A percentile compares a stretch with the other conserved stretches of the same genome.
phyloP scores from a whole-genome alignment of 345 rosid species.

The Citrus sp. region DNA sequence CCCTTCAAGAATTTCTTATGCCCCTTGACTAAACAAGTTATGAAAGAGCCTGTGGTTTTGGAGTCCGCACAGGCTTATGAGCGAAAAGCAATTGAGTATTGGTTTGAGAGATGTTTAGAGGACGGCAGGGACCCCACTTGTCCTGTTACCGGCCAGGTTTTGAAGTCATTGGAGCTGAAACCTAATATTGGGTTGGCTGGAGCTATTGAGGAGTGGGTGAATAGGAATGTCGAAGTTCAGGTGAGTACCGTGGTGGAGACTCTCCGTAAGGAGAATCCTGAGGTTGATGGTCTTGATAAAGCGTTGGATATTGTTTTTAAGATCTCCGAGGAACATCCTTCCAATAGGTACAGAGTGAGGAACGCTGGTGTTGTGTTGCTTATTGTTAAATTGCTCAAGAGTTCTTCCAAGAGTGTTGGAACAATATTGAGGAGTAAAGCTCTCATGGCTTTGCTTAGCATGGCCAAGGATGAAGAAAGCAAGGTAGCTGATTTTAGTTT shows the following conservation, averaged over 20 bases:
- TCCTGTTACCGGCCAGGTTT: conserved; percentile 40
- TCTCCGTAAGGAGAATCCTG: conserved; percentile 25
- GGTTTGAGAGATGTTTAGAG: conserved; percentile 38
- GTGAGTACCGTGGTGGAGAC: conserved; percentile 26
- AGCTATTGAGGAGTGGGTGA: conserved; percentile 47
- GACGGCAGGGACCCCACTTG: conserved; percentile 35
- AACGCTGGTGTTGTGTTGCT: conserved; percentile 32
- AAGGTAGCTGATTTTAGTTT: conserved; percentile 24
- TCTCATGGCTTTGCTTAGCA: conserved; percentile 33
- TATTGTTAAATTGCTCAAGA: conserved; percentile 32
- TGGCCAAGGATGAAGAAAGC: conserved; percentile 47
- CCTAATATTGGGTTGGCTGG: conserved; percentile 40
- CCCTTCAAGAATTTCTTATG: conserved; percentile 40
- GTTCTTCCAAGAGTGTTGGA: conserved; percentile 25
- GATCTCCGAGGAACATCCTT: conserved; percentile 36
- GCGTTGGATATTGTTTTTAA: conserved; percentile 26
- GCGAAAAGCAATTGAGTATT: conserved; percentile 32
- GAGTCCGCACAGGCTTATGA: conserved; percentile 49
- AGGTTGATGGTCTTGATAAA: conserved; percentile 22
- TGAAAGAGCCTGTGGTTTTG: conserved; percentile 46
- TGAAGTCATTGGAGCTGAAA: conserved; percentile 33
- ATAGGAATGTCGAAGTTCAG: conserved; percentile 33
- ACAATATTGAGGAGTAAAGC: conserved; percentile 37
- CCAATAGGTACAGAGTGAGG: conserved; percentile 28
- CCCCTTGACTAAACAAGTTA: conserved; percentile 45